Conservation (phyloP, 345 rosid species). For the Citrus medica region DNA sequence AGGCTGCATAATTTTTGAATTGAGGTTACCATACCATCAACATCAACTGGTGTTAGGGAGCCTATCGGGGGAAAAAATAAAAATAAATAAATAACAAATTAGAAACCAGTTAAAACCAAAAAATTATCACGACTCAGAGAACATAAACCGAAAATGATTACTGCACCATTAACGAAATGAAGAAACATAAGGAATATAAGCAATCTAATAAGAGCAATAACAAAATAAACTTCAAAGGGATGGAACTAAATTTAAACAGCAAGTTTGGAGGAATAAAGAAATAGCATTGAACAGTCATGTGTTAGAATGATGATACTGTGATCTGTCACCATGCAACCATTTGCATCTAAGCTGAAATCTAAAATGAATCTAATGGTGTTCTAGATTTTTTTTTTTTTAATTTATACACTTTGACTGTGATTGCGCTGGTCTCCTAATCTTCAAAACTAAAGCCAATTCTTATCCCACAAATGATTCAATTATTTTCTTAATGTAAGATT, state of each 20-base stretch:
- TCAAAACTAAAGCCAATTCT: background rate
- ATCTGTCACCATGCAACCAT: background rate
- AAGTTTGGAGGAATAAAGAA: background rate
- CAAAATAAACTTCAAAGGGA: background rate
- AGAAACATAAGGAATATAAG: background rate
- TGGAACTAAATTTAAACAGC: background rate
- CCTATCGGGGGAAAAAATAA: constrained; percentile 34
- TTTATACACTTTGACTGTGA: background rate
- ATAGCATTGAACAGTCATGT: background rate
- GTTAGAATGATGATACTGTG: background rate
- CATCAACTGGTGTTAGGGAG: constrained; percentile 35
- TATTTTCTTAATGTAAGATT: background rate
- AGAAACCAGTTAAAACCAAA: constrained; percentile 1
- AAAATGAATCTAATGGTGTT: background rate
- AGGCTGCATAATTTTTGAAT: constrained; percentile 73
- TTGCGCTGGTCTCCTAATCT: background rate
- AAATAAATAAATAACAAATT: background rate
- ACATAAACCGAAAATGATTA: background rate
- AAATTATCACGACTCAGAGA: background rate
- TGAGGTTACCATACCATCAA: constrained; percentile 49
- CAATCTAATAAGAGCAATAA: constrained; percentile 3
- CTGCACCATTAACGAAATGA: background rate
- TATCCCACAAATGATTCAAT: background rate
- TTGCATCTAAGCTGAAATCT: background rate
- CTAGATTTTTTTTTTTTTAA: too few relatives aligned